Base-by-base conservation (phyloP, 78 protist genomes). In the Dictyostelium purpureum region DNA sequence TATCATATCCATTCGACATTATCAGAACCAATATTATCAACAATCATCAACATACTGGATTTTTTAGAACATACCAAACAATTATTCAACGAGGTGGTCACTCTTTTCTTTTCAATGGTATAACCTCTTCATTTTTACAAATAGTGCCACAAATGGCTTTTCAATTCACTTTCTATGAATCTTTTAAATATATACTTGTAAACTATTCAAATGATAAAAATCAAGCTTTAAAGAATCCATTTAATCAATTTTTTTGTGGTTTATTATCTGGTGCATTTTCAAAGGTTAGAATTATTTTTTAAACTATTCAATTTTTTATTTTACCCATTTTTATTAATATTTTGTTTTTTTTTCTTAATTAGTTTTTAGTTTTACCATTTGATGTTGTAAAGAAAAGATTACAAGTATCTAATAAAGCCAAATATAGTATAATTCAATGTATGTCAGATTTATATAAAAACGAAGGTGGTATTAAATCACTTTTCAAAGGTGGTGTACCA, bases 351-450 rank as follows among this genome's bases (percentile, higher is more conserved):
- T 28, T 7, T 21, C 19, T 38, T 67, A 1, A 38, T 67, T 69
- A 73, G 81, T 85, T 85, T 38, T 54, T 85, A 16, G 92, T 85
- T 1, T 47, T 85, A 47, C 92, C 92, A 54, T 73, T 85, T 33
- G 92, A 85, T 61, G 82, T 85, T 12, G 52, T 73, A 14, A 85
- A 85, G 54, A 85, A 85, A 26, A n/a, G 92, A 45, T n/a, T 85
- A 57, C 92, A 85, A 61, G 92, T 85, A 1, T n/a, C 47, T 28
- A n/a, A 49, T 10, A 18, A 37, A 7, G 42, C 18, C 7, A 24
- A 35, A 63, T 42, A 26, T 28, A 65, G 61, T 1, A 19, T 82
- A 35, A 42, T 9, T 12, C 67, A 59, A 37, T 54, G 70, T 16
- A 6, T 82, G 14, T 10, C 1, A 4, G 73, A 71, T 38, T n/a